Evolutionary conservation across 2,329 filamentous ascomycete genomes (phyloP).

Genomic region (Botrytis cinerea): DNA sequence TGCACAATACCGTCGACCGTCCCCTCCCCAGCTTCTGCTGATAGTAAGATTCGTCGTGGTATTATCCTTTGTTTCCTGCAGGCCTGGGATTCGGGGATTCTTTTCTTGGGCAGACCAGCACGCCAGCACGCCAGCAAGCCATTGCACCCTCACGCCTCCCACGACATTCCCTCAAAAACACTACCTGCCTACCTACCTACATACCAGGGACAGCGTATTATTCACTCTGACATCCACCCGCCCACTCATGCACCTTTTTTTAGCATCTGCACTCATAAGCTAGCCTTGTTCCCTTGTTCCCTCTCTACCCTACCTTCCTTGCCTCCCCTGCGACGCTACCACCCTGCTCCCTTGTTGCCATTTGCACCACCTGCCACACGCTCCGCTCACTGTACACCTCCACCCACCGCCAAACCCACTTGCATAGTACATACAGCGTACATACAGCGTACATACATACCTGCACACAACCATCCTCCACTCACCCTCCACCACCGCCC

Average conservation of each 20-base stretch:
- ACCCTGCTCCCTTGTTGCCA: neutral
- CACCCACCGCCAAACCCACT: too few species aligned
- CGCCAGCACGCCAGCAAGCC: neutral
- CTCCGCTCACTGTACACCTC: too few species aligned
- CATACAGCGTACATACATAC: too few species aligned
- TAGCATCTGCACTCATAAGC: neutral
- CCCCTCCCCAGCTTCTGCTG: neutral
- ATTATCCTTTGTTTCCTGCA: neutral
- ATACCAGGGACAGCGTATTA: neutral
- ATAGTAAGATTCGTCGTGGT: too few species aligned
- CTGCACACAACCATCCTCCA: neutral
- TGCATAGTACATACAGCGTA: too few species aligned
- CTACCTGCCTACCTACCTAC: neutral
- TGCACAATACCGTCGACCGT: neutral
- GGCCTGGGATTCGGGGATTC: neutral
- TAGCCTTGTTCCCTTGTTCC: neutral
- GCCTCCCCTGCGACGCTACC: too few species aligned
- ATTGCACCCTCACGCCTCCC: neutral
- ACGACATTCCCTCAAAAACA: neutral
- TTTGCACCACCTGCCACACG: neutral
- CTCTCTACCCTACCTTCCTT: too few species aligned
- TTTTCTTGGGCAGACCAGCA: neutral
- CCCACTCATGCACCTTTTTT: neutral
- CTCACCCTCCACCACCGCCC: neutral
- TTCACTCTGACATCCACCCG: neutral